Evolutionary conservation across 2,329 filamentous ascomycete genomes (phyloP).

Genomic region (Aureobasidium lini): DNA sequence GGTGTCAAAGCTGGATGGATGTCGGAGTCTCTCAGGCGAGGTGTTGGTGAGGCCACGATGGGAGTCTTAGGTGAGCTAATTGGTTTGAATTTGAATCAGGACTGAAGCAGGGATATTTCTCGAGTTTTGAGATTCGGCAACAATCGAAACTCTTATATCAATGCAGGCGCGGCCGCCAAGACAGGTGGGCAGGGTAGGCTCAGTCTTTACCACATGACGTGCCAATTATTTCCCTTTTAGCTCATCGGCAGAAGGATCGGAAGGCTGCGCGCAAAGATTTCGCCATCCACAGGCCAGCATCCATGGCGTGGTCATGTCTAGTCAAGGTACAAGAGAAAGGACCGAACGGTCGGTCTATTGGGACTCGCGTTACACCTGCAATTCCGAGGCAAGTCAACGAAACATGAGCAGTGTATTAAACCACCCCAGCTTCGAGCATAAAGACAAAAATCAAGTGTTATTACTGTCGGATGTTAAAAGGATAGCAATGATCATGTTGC

Average conservation of each 20-base stretch:
- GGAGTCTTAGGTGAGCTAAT: background rate
- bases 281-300: slow-evolving; percentile 1
- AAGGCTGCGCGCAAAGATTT: background rate
- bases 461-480: background rate
- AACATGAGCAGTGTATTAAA: background rate
- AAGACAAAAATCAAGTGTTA: background rate
- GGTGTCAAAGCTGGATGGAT: background rate
- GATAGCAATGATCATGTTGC: background rate
- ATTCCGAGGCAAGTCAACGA: background rate
- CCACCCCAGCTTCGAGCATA: background rate
- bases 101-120: background rate
- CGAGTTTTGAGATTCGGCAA: background rate
- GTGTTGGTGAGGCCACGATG: background rate
- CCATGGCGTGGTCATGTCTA: background rate
- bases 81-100: background rate
- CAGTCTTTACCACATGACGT: background rate
- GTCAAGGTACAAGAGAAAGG: background rate
- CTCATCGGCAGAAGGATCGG: background rate
- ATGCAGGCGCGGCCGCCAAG: background rate
- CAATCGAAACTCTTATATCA: background rate
- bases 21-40: background rate
- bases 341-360: background rate
- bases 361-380: background rate
- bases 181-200: background rate
- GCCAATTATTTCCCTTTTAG: background rate